phyloP scores from a whole-genome alignment of 208 protist genomes.

The Leishmania lainsoni region DNA sequence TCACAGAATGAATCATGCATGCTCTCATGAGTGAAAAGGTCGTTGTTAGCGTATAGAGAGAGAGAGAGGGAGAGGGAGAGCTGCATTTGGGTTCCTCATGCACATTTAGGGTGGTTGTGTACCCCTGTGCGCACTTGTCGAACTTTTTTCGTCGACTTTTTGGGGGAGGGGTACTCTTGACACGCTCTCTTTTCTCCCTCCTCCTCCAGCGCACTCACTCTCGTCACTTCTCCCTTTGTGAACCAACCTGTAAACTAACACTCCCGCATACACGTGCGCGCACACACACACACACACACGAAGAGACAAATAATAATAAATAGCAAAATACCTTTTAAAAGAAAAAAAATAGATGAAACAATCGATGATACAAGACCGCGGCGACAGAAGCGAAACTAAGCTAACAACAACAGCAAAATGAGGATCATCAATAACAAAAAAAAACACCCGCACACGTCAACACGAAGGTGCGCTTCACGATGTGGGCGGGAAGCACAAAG shows the following conservation, averaged over 20 bases:
- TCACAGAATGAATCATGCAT: background rate
- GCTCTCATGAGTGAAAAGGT: background rate
- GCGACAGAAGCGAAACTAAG: background rate
- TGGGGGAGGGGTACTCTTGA: no score
- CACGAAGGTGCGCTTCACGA: background rate
- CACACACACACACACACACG: background rate
- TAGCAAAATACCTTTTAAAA: no score
- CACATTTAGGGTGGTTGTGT: background rate
- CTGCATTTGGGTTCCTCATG: background rate
- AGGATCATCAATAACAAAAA: background rate
- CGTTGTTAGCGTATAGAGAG: background rate
- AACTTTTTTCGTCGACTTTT: background rate
- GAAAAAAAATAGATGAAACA: background rate
- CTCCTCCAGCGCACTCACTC: background rate
- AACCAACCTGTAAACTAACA: background rate
- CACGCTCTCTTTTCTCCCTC: no score
- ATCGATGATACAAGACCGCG: background rate
- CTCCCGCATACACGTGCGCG: no score
- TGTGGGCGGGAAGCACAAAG: background rate
- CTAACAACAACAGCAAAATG: no score
- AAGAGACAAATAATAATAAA: background rate
- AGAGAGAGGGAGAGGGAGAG: background rate
- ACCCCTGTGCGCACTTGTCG: background rate
- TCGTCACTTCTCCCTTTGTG: background rate
- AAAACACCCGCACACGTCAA: background rate